Base-by-base conservation (phyloP, 805 yeast species). In the Cyberlindnera galapagoensis region DNA sequence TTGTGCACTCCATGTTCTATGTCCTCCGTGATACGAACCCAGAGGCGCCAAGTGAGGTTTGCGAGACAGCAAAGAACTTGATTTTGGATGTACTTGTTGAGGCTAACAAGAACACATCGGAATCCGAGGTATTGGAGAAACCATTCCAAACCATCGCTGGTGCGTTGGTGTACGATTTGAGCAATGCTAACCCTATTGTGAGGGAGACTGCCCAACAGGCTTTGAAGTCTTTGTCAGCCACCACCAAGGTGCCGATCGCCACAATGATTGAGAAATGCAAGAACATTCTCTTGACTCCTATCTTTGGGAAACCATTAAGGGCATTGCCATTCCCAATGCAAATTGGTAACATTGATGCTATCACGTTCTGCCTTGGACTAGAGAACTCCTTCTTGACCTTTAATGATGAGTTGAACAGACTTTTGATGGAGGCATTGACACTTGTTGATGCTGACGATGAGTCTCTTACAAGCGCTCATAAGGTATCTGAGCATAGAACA, bases 311-410 rank as follows among this genome's bases (percentile, higher is more conserved):
- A 52, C 99, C 99, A 1, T 60, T 92, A 36, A 69, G 99, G 42
- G 99, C 99, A 1, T 66, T 92, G 40, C 98, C 99, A 0, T 92
- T 94, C 62, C 92, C 95, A 5, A 92, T 90, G 95, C 98, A 94
- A 60, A 92, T 92, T 35, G 98, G 98, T 22, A 88, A 92, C 54
- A 88, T 92, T 40, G 97, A 92, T 57, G 97, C 97, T 1, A 84
- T 92, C n/a, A 79, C 95, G 0, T 94, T 79, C 56, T 90, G 97
- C 51, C 62, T 92, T 36, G 76, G 80, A 2, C 64, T 90, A 30
- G 92, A 85, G 9, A 72, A 81, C 41, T 70, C 95, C 0, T 87
- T 90, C 45, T 62, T 90, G 43, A 79, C 80, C 8, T 90, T 86
- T 53, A 84, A 83, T 44, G 97, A 92, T 34, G 97, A 94, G 51